phyloP scores from a whole-genome alignment of 2,329 filamentous ascomycete genomes.

The Stachybotrys echinatus region DNA sequence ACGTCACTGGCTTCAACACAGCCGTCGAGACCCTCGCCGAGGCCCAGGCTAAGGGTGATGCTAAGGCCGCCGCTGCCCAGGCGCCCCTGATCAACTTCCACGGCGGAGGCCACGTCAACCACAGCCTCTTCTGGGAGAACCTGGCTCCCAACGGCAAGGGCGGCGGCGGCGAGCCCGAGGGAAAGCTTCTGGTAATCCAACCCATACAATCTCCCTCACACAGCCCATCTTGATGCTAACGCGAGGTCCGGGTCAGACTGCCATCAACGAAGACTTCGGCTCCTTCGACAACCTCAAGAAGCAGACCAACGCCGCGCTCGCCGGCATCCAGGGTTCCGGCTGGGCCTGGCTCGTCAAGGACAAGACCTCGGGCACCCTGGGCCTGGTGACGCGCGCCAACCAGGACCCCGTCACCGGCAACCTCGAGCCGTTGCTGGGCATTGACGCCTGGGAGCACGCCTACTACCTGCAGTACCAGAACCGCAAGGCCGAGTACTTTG shows the following conservation, averaged over 20 bases:
- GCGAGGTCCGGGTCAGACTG: constrained; percentile 27
- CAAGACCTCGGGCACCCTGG: constrained; percentile 54
- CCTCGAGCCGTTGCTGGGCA: constrained; percentile 75
- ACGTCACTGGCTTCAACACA: constrained; percentile 84
- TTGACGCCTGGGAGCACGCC: constrained; percentile 95
- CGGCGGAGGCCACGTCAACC: constrained; percentile 81
- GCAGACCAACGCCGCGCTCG: constrained; percentile 61
- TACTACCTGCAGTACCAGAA: constrained; percentile 97
- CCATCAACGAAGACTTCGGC: constrained; percentile 64
- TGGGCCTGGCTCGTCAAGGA: constrained; percentile 88
- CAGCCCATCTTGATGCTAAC: background rate
- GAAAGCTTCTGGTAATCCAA: constrained; percentile 50
- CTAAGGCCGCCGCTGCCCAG: constrained; percentile 41
- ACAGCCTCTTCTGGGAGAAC: constrained; percentile 82
- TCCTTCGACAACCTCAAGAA: constrained; percentile 59
- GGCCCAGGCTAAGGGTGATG: constrained; percentile 59
- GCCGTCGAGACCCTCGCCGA: constrained; percentile 65
- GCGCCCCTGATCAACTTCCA: constrained; percentile 68
- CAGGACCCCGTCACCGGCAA: constrained; percentile 85
- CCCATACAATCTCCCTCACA: constrained; percentile 41
- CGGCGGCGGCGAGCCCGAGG: constrained; percentile 54
- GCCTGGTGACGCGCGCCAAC: constrained; percentile 70
- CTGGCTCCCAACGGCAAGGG: constrained; percentile 62
- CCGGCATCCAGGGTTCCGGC: constrained; percentile 78
- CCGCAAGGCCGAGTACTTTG: constrained; percentile 94